Evolutionary conservation across 495 filamentous ascomycete genomes (phyloP).

Genomic region (Penicillium malachiteum): DNA sequence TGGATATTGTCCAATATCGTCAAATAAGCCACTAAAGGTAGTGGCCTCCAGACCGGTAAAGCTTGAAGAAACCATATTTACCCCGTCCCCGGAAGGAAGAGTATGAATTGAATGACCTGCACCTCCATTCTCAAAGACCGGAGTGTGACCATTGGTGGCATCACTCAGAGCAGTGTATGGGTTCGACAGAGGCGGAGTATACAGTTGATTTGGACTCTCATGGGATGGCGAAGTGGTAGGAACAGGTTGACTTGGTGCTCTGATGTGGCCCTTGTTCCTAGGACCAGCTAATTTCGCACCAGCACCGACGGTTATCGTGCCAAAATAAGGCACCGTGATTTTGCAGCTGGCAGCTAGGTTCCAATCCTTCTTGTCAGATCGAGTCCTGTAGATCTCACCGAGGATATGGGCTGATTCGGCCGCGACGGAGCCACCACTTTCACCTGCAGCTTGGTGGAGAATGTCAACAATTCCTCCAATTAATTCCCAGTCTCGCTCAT

Average conservation of each 20-base stretch:
- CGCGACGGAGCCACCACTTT: slow-evolving; percentile 49
- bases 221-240: slow-evolving; percentile 1
- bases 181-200: slow-evolving; percentile 29
- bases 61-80: not conserved
- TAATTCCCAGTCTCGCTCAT: slow-evolving; percentile 45
- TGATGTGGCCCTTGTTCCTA: slow-evolving; percentile 5
- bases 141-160: not conserved
- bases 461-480: slow-evolving; percentile 42
- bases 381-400: slow-evolving; percentile 27
- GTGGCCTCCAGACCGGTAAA: slow-evolving; percentile 21
- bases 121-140: not conserved
- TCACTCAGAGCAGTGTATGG: slow-evolving; percentile 1
- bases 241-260: not conserved
- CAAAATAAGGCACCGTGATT: slow-evolving; percentile 48
- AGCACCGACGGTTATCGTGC: slow-evolving; percentile 36
- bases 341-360: slow-evolving; percentile 18
- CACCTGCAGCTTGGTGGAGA: slow-evolving; percentile 36
- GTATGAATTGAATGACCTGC: slow-evolving; percentile 3
- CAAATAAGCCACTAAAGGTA: slow-evolving; percentile 21
- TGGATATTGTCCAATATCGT: slow-evolving; percentile 24
- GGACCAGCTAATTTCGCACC: slow-evolving; percentile 27
- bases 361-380: slow-evolving; percentile 8
- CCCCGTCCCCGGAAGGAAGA: not conserved
- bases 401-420: slow-evolving; percentile 46
- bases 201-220: slow-evolving; percentile 16